A percentile compares a stretch with the other conserved stretches of the same genome.
Evolutionary conservation across 768 basidiomycete genomes (phyloP).

Genomic region (Kwoniella sp.): DNA sequence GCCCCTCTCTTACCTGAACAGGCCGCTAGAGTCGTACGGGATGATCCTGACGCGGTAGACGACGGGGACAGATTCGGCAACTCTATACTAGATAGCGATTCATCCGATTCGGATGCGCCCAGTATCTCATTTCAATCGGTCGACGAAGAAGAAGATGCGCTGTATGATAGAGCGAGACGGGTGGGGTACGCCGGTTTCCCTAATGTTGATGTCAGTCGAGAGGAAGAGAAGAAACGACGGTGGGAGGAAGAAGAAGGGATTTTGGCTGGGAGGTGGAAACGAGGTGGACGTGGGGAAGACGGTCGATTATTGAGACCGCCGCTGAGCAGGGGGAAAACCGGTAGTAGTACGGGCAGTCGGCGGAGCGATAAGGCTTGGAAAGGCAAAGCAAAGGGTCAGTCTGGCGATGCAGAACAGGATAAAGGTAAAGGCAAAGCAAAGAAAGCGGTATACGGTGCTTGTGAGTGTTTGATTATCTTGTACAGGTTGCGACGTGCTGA

Average conservation of each 20-base stretch:
- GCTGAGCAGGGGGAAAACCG: constrained; percentile 44
- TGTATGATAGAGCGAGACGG: constrained; percentile 74
- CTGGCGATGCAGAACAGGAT: constrained; percentile 31
- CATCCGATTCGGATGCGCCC: constrained; percentile 48
- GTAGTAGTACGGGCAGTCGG: constrained; percentile 19
- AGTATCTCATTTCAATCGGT: constrained; percentile 68
- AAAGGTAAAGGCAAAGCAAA: constrained; percentile 15
- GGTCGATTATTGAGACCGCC: constrained; percentile 65
- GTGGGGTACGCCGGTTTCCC: constrained; percentile 91
- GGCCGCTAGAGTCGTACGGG: constrained; percentile 67
- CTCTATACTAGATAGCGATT: constrained; percentile 55
- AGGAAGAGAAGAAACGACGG: constrained; percentile 66
- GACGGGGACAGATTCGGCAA: not conserved
- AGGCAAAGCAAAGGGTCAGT: constrained; percentile 65
- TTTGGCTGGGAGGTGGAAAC: constrained; percentile 66
- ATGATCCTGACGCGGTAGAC: constrained; percentile 42
- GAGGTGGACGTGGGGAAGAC: constrained; percentile 18
- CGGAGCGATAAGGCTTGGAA: constrained; percentile 12
- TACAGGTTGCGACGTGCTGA: constrained; percentile 14
- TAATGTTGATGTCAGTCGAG: constrained; percentile 81
- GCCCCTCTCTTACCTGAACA: constrained; percentile 74
- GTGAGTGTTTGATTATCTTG: constrained; percentile 33
- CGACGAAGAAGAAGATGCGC: constrained; percentile 67
- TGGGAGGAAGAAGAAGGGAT: constrained; percentile 88
- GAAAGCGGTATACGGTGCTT: constrained; percentile 48